Evolutionary conservation across 2,329 filamentous ascomycete species (phyloP).

Genomic region (Periconia sp.): DNA sequence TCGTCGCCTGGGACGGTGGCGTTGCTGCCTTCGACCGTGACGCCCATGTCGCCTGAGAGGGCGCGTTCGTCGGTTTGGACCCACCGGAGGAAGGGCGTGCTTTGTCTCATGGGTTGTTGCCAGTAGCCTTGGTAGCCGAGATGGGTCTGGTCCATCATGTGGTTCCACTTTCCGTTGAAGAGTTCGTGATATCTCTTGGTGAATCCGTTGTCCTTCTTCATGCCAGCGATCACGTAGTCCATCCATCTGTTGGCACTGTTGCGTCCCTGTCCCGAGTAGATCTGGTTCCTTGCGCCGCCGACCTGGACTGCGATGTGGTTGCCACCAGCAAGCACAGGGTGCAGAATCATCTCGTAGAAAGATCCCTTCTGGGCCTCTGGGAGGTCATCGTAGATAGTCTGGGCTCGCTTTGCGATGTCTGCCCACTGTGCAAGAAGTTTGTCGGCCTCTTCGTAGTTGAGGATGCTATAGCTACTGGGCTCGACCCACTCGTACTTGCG

Average conservation of each 20-base stretch:
- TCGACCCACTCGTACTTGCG: slow-evolving; percentile 66
- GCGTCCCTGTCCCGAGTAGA: slow-evolving; percentile 40
- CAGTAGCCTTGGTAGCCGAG: slow-evolving; percentile 45
- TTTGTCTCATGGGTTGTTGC: slow-evolving; percentile 75
- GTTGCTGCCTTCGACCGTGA: slow-evolving; percentile 66
- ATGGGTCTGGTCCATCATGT: slow-evolving; percentile 47
- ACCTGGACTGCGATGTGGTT: slow-evolving; percentile 56
- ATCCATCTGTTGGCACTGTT: slow-evolving; percentile 43
- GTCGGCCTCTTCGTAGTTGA: slow-evolving; percentile 68
- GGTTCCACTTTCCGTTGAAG: slow-evolving; percentile 43
- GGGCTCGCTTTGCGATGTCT: slow-evolving; percentile 55
- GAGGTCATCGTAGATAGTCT: slow-evolving; percentile 59
- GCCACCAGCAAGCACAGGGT: slow-evolving; percentile 61
- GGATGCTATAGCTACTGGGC: slow-evolving; percentile 59
- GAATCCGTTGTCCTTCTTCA: slow-evolving; percentile 40
- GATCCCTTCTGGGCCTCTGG: slow-evolving; percentile 55
- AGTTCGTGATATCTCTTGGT: slow-evolving; percentile 38
- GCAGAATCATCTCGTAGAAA: slow-evolving; percentile 65
- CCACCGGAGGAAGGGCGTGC: slow-evolving; percentile 62
- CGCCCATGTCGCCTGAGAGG: slow-evolving; percentile 63
- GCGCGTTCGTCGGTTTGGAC: slow-evolving; percentile 61
- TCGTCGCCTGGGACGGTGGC: slow-evolving; percentile 70
- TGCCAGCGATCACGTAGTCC: slow-evolving; percentile 39
- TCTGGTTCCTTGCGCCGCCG: slow-evolving; percentile 39
- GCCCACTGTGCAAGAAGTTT: slow-evolving; percentile 59